Percentiles rank a stretch among this genome's conserved stretches.
Evolutionary conservation across 805 yeast genomes (phyloP).

Genomic region (Metschnikowia drakensbergensis): DNA sequence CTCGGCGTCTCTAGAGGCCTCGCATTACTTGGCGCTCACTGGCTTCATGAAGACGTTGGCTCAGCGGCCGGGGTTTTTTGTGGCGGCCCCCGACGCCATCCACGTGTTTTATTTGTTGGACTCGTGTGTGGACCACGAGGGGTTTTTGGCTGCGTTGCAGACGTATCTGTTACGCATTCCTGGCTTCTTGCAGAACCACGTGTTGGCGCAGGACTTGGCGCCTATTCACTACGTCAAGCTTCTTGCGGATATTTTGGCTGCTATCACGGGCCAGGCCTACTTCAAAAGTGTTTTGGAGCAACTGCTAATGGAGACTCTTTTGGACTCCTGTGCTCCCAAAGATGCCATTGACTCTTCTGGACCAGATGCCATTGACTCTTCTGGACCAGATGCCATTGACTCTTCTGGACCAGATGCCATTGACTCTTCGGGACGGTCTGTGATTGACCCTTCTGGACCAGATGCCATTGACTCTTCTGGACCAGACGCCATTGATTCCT

Average conservation of each 20-base stretch:
- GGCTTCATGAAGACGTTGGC: slow-evolving; percentile 35
- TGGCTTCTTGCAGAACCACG: slow-evolving; percentile 17
- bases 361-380: too few relatives aligned
- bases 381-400: too few relatives aligned
- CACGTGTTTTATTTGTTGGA: slow-evolving; percentile 33
- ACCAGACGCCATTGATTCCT: too few relatives aligned
- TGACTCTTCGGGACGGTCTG: too few relatives aligned
- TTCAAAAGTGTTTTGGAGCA: slow-evolving; percentile 20
- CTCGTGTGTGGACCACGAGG: slow-evolving; percentile 34
- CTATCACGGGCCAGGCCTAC: slow-evolving; percentile 28
- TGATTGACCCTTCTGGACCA: too few relatives aligned
- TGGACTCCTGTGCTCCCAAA: background rate
- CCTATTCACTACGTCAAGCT: slow-evolving; percentile 34
- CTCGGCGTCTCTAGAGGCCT: slow-evolving; percentile 19
- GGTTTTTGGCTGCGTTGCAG: slow-evolving; percentile 37
- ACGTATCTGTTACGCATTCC: slow-evolving; percentile 20
- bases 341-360: background rate
- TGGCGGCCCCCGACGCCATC: slow-evolving; percentile 22
- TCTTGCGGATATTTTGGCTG: slow-evolving; percentile 34
- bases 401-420: too few relatives aligned
- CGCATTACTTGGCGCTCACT: slow-evolving; percentile 33
- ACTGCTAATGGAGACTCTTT: slow-evolving; percentile 20
- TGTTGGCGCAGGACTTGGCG: slow-evolving; percentile 28
- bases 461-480: too few relatives aligned
- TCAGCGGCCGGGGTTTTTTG: slow-evolving; percentile 26